These are phyloP conservation scores for Syncephalastrum monosporum DNA, from an alignment of 371 early-diverging fungal genomes.

Conservation along the genomic window DNA sequence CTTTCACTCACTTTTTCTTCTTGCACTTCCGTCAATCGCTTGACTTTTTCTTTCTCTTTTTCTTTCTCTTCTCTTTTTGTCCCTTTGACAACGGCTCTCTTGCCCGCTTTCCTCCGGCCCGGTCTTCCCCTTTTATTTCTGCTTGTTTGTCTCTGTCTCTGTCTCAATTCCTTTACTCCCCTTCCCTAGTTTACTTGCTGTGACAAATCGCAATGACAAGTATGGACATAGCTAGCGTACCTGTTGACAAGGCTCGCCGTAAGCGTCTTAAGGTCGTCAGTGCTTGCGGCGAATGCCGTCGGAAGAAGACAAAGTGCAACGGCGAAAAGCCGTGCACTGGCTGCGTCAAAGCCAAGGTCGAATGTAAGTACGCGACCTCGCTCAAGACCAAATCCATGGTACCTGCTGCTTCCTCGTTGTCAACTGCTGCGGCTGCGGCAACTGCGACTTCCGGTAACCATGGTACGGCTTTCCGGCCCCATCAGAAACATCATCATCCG, in stretches of 20 bases:
- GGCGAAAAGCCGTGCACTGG: slow-evolving; percentile 35
- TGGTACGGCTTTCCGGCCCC: too few species aligned
- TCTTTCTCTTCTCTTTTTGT: background rate
- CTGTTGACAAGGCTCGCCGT: slow-evolving; percentile 35
- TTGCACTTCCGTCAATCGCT: slow-evolving; percentile 5
- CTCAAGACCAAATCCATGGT: slow-evolving; percentile 16
- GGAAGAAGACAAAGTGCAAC: slow-evolving; percentile 61
- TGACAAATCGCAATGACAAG: slow-evolving; percentile 3
- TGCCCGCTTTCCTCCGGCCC: too few species aligned
- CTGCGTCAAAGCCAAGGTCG: slow-evolving; percentile 38
- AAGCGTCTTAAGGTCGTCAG: slow-evolving; percentile 41
- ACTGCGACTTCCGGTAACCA: background rate
- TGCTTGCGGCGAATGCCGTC: slow-evolving; percentile 56
- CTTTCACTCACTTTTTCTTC: slow-evolving; percentile 1
- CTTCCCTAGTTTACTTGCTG: background rate
- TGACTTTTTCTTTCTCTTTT: slow-evolving; percentile 8
- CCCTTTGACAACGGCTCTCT: too few species aligned
- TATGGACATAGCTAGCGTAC: slow-evolving; percentile 10
- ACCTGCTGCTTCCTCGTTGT: slow-evolving; percentile 10
- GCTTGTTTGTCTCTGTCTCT: slow-evolving; percentile 2
- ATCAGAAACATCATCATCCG: too few species aligned
- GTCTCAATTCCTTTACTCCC: slow-evolving; percentile 1
- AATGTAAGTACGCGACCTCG: slow-evolving; percentile 37
- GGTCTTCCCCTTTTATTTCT: background rate
- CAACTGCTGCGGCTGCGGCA: background rate